A percentile compares a stretch with the other conserved stretches of the same genome.
These are phyloP conservation scores for Thielaviopsis euricoi DNA, from an alignment of 2,329 filamentous ascomycete species.

Conservation along the genomic window DNA sequence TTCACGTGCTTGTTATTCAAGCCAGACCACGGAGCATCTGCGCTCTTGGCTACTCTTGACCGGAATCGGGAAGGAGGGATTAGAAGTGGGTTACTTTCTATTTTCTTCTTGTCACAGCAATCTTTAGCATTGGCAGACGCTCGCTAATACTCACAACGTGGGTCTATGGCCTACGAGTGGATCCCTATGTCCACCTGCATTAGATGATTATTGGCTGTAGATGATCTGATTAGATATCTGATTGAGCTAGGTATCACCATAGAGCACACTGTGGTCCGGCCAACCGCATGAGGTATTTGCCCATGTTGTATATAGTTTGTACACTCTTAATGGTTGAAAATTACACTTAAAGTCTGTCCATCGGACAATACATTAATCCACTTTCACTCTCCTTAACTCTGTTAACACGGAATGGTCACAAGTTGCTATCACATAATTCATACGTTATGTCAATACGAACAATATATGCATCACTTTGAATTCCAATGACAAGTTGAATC, in stretches of 20 bases:
- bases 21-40: too few species aligned
- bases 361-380: too few species aligned
- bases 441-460: not conserved
- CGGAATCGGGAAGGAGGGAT: not conserved
- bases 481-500: not conserved
- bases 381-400: too few species aligned
- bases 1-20: not conserved
- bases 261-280: not conserved
- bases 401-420: too few species aligned
- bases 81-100: not conserved
- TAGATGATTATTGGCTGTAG: conserved; percentile 5
- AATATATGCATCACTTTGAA: not conserved
- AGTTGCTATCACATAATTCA: too few species aligned
- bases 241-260: not conserved
- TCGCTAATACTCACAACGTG: not conserved
- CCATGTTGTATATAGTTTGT: not conserved
- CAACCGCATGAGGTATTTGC: not conserved
- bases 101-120: not conserved
- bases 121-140: not conserved
- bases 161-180: not conserved
- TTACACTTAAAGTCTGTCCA: too few species aligned
- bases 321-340: not conserved
- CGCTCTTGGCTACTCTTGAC: too few species aligned
- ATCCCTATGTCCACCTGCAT: not conserved
- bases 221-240: conserved; percentile 10